Evolutionary conservation across 2,329 filamentous ascomycete genomes (phyloP).

Genomic region (Sporothrix inflata): DNA sequence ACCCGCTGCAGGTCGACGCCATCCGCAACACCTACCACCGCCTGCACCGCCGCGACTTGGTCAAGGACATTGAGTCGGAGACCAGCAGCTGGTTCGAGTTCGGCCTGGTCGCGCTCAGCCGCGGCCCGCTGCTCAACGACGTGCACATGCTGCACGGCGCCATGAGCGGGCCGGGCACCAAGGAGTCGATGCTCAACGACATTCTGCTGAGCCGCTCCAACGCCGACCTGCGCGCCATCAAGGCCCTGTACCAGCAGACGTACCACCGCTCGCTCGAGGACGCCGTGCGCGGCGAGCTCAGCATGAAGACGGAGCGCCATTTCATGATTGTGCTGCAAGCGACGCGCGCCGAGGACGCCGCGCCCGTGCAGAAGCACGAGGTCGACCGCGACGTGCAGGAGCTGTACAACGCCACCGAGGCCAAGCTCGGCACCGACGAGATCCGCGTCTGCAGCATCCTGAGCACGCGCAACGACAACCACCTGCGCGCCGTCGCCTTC

Average conservation of each 20-base stretch:
- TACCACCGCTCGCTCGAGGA: constrained; percentile 69
- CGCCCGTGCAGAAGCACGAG: constrained; percentile 71
- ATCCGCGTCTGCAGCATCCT: constrained; percentile 79
- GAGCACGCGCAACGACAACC: constrained; percentile 73
- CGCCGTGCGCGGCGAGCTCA: constrained; percentile 77
- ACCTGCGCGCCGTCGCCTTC: constrained; percentile 79
- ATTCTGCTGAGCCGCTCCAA: constrained; percentile 82
- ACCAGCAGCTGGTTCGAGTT: constrained; percentile 74
- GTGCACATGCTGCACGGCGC: constrained; percentile 70
- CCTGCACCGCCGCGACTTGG: constrained; percentile 67
- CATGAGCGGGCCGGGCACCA: constrained; percentile 80
- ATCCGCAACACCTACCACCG: constrained; percentile 69
- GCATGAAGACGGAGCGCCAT: constrained; percentile 81
- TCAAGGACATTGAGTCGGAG: constrained; percentile 77
- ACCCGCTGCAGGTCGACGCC: constrained; percentile 74
- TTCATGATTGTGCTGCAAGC: constrained; percentile 82
- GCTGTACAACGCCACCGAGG: constrained; percentile 77
- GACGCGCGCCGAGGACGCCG: constrained; percentile 74
- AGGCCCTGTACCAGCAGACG: constrained; percentile 70
- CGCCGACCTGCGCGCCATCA: constrained; percentile 86
- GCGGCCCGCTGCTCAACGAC: constrained; percentile 80
- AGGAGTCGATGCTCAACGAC: constrained; percentile 84
- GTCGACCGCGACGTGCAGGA: constrained; percentile 76
- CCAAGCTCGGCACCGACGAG: constrained; percentile 72
- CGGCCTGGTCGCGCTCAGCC: constrained; percentile 73